Percentiles rank a stretch among this genome's conserved stretches.
phyloP scores from a whole-genome alignment of 805 yeast genomes.

The Candida sphagnicola region DNA sequence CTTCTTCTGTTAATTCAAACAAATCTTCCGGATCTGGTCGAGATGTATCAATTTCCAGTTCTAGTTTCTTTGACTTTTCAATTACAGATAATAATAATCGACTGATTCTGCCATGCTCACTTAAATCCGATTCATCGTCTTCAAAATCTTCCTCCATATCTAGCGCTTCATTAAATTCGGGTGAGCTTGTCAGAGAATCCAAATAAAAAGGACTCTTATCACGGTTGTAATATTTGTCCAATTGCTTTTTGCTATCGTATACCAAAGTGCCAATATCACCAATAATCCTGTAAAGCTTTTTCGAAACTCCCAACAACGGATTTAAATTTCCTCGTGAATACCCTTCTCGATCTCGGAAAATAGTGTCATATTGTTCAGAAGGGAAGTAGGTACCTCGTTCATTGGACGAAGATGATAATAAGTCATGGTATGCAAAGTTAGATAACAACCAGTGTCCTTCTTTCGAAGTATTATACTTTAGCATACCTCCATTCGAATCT shows the following conservation, averaged over 20 bases:
- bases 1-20: slow-evolving; percentile 36
- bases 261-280: slow-evolving; percentile 67
- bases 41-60: slow-evolving; percentile 43
- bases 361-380: slow-evolving; percentile 52
- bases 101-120: slow-evolving; percentile 19
- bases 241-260: slow-evolving; percentile 41
- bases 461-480: slow-evolving; percentile 46
- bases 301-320: slow-evolving; percentile 70
- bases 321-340: slow-evolving; percentile 46
- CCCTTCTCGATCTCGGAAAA: slow-evolving; percentile 37
- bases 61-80: slow-evolving; percentile 37
- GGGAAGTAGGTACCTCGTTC: slow-evolving; percentile 66
- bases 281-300: slow-evolving; percentile 59
- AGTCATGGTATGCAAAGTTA: slow-evolving; percentile 78
- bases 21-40: slow-evolving; percentile 52
- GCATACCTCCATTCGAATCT: slow-evolving; percentile 58
- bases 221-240: slow-evolving; percentile 8
- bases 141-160: slow-evolving; percentile 8
- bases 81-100: slow-evolving; percentile 22
- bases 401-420: slow-evolving; percentile 57
- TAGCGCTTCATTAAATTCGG: background rate
- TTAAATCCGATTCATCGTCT: slow-evolving; percentile 18
- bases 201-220: slow-evolving; percentile 5
- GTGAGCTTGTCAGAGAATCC: slow-evolving; percentile 1
- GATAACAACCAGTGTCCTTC: slow-evolving; percentile 71